Base-by-base conservation (phyloP, 257 asterid genomes). In the Fraxinus anomala region DNA sequence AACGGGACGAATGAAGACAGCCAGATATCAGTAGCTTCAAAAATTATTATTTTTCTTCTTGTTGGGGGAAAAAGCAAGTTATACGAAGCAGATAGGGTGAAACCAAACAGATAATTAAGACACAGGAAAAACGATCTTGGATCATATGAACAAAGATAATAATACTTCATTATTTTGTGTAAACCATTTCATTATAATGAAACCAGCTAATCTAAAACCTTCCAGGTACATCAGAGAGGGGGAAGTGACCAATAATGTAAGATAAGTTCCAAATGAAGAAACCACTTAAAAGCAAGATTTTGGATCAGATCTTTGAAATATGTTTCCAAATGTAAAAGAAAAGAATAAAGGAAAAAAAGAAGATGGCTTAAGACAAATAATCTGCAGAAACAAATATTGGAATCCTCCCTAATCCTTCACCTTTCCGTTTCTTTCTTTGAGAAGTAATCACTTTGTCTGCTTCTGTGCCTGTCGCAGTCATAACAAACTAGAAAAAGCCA, bases 401-500 rank as follows among this genome's bases (percentile, higher is more conserved):
- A 71, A 95, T 75, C 88, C 98, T 91, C 81, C 98, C 93, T 79
- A 95, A 79, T 84, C 92, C 96, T 56, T 83, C 87, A 66, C 93
- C 94, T 80, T 87, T 87, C 99, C 99, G 91, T 75, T 89, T 86
- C 80, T 81, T 90, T 86, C 96, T 92, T 26, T 86, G 96, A 74
- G 91, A 90, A 75, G 87, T 73, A 67, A 91, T 84, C 54, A 87
- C 87, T 76, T 85, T 89, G 87, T 93, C 98, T 40, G 94, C 97
- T 80, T 91, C 96, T 23, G 99, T 90, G 81, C 97, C 98, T 39
- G 94, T 88, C 54, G 98, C 99, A 3, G 97, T 91, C 87, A 95
- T 75, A 72, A 95, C 99, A 88, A 95, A 93, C 99, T 95, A 81
- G 72, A 66, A 78, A 56, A 17, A 59, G 19, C n/a, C 63, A 76